Conservation (phyloP, 1,284 basidiomycete species). For the Cryptococcus neoformans region DNA sequence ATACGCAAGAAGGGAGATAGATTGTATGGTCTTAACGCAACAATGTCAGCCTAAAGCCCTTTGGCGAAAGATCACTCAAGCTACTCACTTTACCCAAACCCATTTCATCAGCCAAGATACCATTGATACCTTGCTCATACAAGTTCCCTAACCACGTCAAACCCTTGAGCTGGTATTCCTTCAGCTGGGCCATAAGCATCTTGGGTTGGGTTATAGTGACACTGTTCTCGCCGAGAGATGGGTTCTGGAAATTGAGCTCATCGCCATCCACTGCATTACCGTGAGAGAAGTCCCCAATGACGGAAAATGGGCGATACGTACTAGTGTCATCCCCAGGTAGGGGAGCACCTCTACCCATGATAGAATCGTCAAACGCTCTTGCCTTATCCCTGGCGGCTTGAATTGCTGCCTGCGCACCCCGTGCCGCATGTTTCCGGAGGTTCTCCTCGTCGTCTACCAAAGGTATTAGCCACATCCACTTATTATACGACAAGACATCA, state of each 20-base stretch:
- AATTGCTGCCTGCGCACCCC: slow-evolving; percentile 89
- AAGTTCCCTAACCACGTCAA: slow-evolving; percentile 97
- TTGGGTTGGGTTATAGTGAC: slow-evolving; percentile 87
- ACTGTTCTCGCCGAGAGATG: slow-evolving; percentile 84
- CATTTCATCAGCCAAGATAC: slow-evolving; percentile 99
- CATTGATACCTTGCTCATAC: slow-evolving; percentile 99
- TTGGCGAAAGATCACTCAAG: not conserved
- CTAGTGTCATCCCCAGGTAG: slow-evolving; percentile 51
- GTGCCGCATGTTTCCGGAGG: slow-evolving; percentile 79
- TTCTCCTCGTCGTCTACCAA: slow-evolving; percentile 80
- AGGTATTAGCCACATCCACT: slow-evolving; percentile 1
- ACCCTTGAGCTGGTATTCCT: slow-evolving; percentile 98
- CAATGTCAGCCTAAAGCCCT: too few relatives aligned
- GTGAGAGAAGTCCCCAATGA: not conserved
- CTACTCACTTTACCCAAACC: slow-evolving; percentile 78
- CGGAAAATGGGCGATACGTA: slow-evolving; percentile 4
- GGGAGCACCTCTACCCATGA: slow-evolving; percentile 44
- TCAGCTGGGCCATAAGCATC: slow-evolving; percentile 95
- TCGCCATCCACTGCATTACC: slow-evolving; percentile 70
- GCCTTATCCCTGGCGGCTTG: slow-evolving; percentile 77
- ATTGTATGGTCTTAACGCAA: slow-evolving; percentile 90
- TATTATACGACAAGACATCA: slow-evolving; percentile 3
- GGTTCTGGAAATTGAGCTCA: slow-evolving; percentile 99
- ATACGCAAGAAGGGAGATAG: slow-evolving; percentile 94
- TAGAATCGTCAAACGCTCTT: slow-evolving; percentile 76